Evolutionary conservation across 228 moss, liverwort and hornwort species (phyloP).

Genomic region (Sphagnum magellanicum): DNA sequence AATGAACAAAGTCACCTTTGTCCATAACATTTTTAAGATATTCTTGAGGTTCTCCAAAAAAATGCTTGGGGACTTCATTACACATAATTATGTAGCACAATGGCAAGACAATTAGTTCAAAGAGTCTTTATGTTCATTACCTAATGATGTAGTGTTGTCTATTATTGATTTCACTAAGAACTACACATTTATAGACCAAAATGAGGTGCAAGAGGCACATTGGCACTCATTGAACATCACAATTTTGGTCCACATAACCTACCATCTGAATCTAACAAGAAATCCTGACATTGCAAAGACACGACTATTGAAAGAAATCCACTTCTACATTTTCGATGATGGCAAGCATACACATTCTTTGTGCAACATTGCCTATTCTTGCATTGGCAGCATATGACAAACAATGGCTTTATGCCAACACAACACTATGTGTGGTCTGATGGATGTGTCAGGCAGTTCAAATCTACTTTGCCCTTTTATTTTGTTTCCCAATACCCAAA

Average conservation of each 20-base stretch:
- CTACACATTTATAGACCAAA: conserved; percentile 4
- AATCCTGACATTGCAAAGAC: neutral
- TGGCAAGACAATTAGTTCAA: conserved; percentile 1
- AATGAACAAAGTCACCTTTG: neutral
- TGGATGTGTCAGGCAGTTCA: conserved; percentile 4
- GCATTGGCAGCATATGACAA: conserved; percentile 1
- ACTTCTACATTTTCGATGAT: neutral
- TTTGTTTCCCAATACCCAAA: neutral
- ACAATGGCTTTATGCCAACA: neutral
- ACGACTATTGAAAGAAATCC: neutral
- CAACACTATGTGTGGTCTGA: conserved; percentile 6
- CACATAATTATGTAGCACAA: neutral
- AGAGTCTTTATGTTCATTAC: neutral
- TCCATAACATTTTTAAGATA: neutral
- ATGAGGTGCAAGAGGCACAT: conserved; percentile 3
- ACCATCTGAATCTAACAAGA: neutral
- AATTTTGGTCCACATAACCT: neutral
- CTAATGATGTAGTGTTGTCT: neutral
- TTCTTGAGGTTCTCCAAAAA: neutral
- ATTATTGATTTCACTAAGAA: conserved; percentile 9
- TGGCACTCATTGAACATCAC: conserved; percentile 1
- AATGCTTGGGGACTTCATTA: neutral
- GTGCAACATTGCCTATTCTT: conserved; percentile 1
- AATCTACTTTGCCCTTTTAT: neutral
- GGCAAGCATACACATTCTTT: neutral